Evolutionary conservation across 2,329 filamentous ascomycete genomes (phyloP).

Genomic region (Trichophyton benhamiae): DNA sequence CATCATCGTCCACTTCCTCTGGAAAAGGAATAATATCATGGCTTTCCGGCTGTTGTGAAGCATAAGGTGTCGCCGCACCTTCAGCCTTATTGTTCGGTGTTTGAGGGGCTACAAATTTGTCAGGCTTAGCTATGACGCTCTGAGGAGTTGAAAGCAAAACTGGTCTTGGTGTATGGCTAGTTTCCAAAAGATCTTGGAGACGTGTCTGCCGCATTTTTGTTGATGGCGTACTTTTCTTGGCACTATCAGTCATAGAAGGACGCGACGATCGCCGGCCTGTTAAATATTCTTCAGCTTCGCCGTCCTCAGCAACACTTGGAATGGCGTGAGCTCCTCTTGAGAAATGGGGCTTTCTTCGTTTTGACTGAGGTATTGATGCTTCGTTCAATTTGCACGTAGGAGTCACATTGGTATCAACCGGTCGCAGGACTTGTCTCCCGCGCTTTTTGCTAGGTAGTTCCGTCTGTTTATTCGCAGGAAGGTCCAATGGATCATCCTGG

Average conservation of each 20-base stretch:
- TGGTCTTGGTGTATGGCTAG: slow-evolving; percentile 7
- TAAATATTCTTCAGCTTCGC: slow-evolving; percentile 21
- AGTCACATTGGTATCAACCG: slow-evolving; percentile 21
- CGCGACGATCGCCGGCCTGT: not conserved
- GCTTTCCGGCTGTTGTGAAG: not conserved
- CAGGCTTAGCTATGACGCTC: not conserved
- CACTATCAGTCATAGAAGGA: not conserved
- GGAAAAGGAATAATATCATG: not conserved
- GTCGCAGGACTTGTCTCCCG: slow-evolving; percentile 17
- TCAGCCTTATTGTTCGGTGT: not conserved
- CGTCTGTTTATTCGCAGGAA: not conserved
- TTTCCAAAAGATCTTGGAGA: slow-evolving; percentile 23
- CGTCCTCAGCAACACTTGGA: slow-evolving; percentile 40
- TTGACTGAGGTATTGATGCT: slow-evolving; percentile 11
- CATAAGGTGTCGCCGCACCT: not conserved
- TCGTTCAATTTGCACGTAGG: slow-evolving; percentile 8
- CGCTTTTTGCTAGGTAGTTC: slow-evolving; percentile 1
- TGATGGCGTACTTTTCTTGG: not conserved
- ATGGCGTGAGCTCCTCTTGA: slow-evolving; percentile 26
- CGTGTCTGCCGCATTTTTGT: slow-evolving; percentile 13
- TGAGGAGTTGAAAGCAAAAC: slow-evolving; percentile 8
- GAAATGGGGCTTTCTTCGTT: slow-evolving; percentile 28
- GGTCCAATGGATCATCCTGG: not conserved
- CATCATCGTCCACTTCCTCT: not conserved
- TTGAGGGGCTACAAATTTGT: not conserved